Percentiles rank a stretch among this genome's conserved stretches.
These are phyloP conservation scores for Magnusiomyces suaveolens DNA, from an alignment of 1,139 yeast species.

Conservation along the genomic window DNA sequence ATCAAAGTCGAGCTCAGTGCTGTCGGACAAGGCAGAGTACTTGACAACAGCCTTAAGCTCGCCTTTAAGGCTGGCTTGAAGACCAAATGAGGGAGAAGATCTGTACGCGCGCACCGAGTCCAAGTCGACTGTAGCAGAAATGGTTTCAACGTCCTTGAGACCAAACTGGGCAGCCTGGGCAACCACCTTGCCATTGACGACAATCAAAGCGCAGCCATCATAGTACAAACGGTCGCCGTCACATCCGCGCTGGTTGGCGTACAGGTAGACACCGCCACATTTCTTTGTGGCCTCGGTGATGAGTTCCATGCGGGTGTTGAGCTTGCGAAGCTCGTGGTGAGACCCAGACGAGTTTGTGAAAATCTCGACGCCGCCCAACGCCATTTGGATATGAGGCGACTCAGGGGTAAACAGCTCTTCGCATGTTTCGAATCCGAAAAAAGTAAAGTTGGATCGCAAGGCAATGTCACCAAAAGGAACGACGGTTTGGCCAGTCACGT, in stretches of 20 bases:
- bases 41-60: slow-evolving; percentile 15
- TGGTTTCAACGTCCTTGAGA: slow-evolving; percentile 81
- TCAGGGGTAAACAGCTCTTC: slow-evolving; percentile 95
- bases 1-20: slow-evolving; percentile 42
- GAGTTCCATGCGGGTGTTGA: slow-evolving; percentile 71
- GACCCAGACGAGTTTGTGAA: slow-evolving; percentile 93
- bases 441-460: slow-evolving; percentile 71
- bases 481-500: slow-evolving; percentile 38
- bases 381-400: slow-evolving; percentile 86
- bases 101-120: slow-evolving; percentile 85
- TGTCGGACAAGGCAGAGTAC: slow-evolving; percentile 12
- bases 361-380: slow-evolving; percentile 92
- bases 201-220: slow-evolving; percentile 93
- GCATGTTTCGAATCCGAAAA: slow-evolving; percentile 92
- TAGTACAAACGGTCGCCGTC: slow-evolving; percentile 95
- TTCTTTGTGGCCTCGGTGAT: slow-evolving; percentile 88
- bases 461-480: slow-evolving; percentile 89
- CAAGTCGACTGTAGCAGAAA: slow-evolving; percentile 85
- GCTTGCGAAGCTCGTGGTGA: slow-evolving; percentile 87
- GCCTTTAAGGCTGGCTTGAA: slow-evolving; percentile 46
- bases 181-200: slow-evolving; percentile 79
- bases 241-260: slow-evolving; percentile 93
- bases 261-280: slow-evolving; percentile 91
- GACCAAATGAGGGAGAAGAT: slow-evolving; percentile 60
- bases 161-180: slow-evolving; percentile 93